Evolutionary conservation across 1,284 basidiomycete genomes (phyloP).

Genomic region (Puccinia novopanici): DNA sequence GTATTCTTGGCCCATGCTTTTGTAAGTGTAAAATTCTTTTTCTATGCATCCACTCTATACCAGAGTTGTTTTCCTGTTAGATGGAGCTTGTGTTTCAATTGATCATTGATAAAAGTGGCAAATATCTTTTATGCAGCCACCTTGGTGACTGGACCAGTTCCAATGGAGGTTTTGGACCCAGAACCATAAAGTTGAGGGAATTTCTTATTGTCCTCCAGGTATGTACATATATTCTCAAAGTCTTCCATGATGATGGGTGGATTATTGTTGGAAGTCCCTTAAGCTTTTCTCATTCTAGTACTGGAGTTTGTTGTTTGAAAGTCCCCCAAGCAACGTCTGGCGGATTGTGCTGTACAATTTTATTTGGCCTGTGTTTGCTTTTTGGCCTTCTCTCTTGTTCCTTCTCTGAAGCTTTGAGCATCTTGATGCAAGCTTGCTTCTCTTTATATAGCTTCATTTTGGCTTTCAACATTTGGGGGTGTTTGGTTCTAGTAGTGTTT

Average conservation of each 20-base stretch:
- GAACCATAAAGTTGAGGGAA: neutral
- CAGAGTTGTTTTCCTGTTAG: constrained; percentile 3
- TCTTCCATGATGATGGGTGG: neutral
- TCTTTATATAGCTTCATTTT: no score
- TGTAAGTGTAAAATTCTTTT: neutral
- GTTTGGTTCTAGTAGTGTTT: no score
- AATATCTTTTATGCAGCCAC: constrained; percentile 20
- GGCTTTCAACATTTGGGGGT: no score
- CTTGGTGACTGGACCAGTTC: neutral
- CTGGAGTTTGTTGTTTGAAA: no score
- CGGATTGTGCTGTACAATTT: no score
- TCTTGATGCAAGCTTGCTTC: no score
- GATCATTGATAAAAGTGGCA: constrained; percentile 3
- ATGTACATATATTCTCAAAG: constrained; percentile 15
- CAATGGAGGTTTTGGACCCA: constrained; percentile 5
- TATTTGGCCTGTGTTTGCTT: no score
- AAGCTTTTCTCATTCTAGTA: no score
- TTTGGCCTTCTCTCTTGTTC: no score
- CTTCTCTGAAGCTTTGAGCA: no score
- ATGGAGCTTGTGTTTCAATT: neutral
- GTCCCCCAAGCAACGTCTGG: no score
- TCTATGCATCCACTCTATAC: neutral
- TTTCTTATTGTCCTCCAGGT: constrained; percentile 1
- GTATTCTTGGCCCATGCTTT: neutral
- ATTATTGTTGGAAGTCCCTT: neutral